These are phyloP conservation scores for Colletotrichum limetticola DNA, from an alignment of 2,329 filamentous ascomycete genomes.

Conservation along the genomic window DNA sequence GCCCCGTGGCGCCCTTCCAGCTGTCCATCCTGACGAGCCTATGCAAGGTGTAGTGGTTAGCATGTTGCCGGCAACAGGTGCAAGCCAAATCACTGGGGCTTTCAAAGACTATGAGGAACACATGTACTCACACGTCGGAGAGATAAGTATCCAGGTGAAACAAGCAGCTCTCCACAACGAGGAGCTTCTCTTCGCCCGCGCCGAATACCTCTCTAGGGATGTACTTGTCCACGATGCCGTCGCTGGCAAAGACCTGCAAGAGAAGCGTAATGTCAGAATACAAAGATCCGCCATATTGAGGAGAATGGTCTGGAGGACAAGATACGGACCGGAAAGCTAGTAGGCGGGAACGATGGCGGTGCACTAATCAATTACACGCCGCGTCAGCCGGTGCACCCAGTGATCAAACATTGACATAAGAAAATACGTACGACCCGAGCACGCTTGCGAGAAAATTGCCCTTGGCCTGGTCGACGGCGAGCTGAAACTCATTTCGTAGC, in stretches of 20 bases:
- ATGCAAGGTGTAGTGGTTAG: neutral
- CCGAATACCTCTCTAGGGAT: neutral
- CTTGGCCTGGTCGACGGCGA: neutral
- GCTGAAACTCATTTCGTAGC: neutral
- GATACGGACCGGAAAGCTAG: neutral
- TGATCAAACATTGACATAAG: neutral
- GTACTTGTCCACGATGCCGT: neutral
- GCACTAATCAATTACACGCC: neutral
- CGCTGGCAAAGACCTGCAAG: neutral
- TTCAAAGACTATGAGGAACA: neutral
- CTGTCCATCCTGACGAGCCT: neutral
- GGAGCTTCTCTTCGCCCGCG: neutral
- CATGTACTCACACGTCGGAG: neutral
- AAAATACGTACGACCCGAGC: neutral
- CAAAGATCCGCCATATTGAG: neutral
- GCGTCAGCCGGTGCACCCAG: neutral
- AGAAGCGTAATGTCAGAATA: neutral
- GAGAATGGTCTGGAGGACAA: no score
- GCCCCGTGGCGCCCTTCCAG: neutral
- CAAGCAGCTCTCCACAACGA: neutral
- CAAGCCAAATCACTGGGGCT: no score
- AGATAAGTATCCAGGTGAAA: neutral
- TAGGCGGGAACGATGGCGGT: neutral
- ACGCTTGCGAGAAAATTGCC: neutral
- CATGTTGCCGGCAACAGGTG: neutral